Conservation (phyloP, 495 filamentous ascomycete species). For the Hypoxylon intermedium region DNA sequence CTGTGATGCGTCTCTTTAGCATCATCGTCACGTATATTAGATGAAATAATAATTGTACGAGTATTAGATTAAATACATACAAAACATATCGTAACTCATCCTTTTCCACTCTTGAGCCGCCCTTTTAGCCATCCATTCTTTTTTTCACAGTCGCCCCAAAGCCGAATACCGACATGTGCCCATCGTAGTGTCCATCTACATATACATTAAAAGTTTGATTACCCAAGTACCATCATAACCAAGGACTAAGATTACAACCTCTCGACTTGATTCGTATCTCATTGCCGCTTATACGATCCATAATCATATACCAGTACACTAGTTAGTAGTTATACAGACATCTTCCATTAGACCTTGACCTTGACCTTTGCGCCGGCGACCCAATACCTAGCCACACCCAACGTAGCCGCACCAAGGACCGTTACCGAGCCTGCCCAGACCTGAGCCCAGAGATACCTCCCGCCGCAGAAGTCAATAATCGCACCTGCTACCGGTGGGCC, state of each 20-base stretch:
- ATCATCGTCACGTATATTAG: not conserved
- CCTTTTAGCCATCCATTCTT: conserved; percentile 2
- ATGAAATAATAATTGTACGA: conserved; percentile 9
- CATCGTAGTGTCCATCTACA: conserved; percentile 6
- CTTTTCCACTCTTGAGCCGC: conserved; percentile 1
- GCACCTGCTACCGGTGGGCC: conserved; percentile 54
- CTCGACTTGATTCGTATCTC: not conserved
- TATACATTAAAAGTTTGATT: conserved; percentile 20
- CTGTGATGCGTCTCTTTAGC: not conserved
- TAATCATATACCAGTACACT: not conserved
- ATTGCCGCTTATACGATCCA: conserved; percentile 15
- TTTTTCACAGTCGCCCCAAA: conserved; percentile 1
- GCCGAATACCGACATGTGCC: conserved; percentile 15
- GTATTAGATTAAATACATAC: conserved; percentile 1
- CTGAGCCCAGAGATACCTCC: conserved; percentile 49
- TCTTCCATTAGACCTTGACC: conserved; percentile 18
- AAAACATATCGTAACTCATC: conserved; percentile 18
- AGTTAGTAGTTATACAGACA: not conserved
- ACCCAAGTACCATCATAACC: conserved; percentile 17
- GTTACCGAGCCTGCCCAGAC: conserved; percentile 52
- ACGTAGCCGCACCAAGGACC: conserved; percentile 28
- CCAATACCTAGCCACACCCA: conserved; percentile 25
- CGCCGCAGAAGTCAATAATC: conserved; percentile 49
- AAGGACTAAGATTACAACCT: not conserved
- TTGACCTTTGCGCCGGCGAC: conserved; percentile 20